Base-by-base conservation (phyloP, 495 filamentous ascomycete genomes). In the Talaromyces adpressus region DNA sequence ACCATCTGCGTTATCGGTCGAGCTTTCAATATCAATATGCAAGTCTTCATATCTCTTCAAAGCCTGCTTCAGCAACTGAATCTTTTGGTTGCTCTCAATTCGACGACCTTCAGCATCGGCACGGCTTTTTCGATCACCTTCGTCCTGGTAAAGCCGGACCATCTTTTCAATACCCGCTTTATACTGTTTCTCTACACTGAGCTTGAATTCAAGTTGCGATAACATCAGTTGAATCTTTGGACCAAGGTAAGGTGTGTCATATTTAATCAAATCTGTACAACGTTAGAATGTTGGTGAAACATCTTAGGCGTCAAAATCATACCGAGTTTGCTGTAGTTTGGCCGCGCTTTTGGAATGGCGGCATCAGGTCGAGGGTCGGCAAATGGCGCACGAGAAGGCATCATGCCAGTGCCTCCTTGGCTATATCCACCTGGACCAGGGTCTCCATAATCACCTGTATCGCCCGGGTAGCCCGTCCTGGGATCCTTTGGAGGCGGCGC, bases 151-250 rank as follows among this genome's bases (percentile, higher is more conserved):
- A 51, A 98, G 82, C 73, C 92, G 91, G 49, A 96, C 90, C 95
- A 99, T 99, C 81, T 99, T 99, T 75, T 99, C 95, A 67, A 99
- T 93, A 64, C 94, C 94, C 65, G 95, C 95, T 68, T 98, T 94
- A 77, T 99, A 99, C 76, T 99, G 94, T 71, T 97, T 96, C 77
- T 99, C 94, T 41, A 99, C 95, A 69, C 93, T 98, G 54, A 98
- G 80, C 77, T 99, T 99, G 77, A 99, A 99, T 77, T 97, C 92
- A 64, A 99, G 85, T 74, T 99, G 94, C 18, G 94, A 96, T 70
- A 99, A 80, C 94, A 99, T 99, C 66, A 97, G 88, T 79, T 98
- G 95, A 71, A 99, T 99, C 63, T 95, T 91, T 36, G 95, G 95
- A 29, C 94, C 94, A 60, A 99, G 88, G 72, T 97, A 91, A 22